Conservation (phyloP, 192 early-diverging fungal genomes). For the Linnemannia hyalina region DNA sequence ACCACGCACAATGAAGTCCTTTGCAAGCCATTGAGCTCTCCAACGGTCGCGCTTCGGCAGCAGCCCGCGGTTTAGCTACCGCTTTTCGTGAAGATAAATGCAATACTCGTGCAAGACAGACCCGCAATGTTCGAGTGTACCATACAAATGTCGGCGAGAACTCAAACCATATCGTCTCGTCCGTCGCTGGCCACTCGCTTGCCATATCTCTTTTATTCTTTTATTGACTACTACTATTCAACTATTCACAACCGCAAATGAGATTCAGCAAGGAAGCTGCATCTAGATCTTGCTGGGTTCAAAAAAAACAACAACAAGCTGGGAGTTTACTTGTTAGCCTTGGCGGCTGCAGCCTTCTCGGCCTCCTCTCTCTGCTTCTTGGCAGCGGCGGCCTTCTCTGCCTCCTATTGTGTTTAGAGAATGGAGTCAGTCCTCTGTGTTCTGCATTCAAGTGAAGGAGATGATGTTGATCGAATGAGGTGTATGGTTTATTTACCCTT, state of each 20-base stretch:
- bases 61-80: conserved; percentile 45
- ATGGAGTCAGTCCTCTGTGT: not conserved
- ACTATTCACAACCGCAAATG: not conserved
- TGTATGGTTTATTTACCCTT: conserved; percentile 18
- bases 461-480: not conserved
- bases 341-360: conserved; percentile 14
- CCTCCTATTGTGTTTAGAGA: conserved; percentile 19
- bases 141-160: not conserved
- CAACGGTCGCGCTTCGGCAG: conserved; percentile 59
- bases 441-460: not conserved
- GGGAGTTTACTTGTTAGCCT: conserved; percentile 22
- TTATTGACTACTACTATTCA: not conserved
- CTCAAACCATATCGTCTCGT: conserved; percentile 4
- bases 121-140: not conserved
- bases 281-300: not conserved
- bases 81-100: conserved; percentile 54
- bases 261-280: not conserved
- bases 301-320: not conserved
- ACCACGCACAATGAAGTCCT: conserved; percentile 53
- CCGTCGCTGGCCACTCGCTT: conserved; percentile 17
- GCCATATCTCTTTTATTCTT: conserved; percentile 15
- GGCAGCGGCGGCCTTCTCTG: conserved; percentile 46
- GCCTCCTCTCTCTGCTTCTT: conserved; percentile 34
- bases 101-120: conserved; percentile 51
- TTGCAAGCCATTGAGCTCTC: conserved; percentile 27